phyloP scores from a whole-genome alignment of 176 grass and related monocot genomes.

The Poa annua region DNA sequence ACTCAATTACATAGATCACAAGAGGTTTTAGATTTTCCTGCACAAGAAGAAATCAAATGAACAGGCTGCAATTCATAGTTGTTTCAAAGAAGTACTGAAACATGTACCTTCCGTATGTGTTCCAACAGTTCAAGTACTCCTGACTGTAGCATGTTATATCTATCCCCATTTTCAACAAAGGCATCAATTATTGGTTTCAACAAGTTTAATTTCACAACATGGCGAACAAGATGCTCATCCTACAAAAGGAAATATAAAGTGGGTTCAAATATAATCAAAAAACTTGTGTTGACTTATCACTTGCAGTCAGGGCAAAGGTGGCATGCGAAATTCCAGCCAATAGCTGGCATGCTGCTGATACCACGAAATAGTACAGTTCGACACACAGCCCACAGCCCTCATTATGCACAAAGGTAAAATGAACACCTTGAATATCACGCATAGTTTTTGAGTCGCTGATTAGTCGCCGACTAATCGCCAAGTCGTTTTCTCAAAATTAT shows the following conservation, averaged over 20 bases:
- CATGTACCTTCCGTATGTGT: slow-evolving; percentile 86
- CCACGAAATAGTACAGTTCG: slow-evolving; percentile 1
- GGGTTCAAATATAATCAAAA: slow-evolving; percentile 12
- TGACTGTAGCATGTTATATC: slow-evolving; percentile 97
- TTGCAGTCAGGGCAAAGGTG: not conserved
- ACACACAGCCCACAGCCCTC: not conserved
- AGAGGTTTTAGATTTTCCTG: slow-evolving; percentile 90
- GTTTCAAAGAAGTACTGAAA: slow-evolving; percentile 41
- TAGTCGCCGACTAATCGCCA: no score
- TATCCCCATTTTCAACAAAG: slow-evolving; percentile 85
- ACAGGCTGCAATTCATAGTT: slow-evolving; percentile 4
- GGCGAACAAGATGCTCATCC: slow-evolving; percentile 95
- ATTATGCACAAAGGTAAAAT: slow-evolving; percentile 11
- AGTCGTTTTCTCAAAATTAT: no score
- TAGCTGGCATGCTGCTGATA: slow-evolving; percentile 15
- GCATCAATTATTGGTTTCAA: slow-evolving; percentile 86
- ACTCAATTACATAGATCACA: slow-evolving; percentile 74
- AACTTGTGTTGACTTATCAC: not conserved
- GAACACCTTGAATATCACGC: not conserved
- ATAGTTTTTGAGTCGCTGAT: no score
- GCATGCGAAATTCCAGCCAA: not conserved
- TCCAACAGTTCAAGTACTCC: slow-evolving; percentile 90
- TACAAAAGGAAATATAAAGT: slow-evolving; percentile 48
- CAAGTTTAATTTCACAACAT: slow-evolving; percentile 88
- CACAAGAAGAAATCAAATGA: slow-evolving; percentile 43